Percentiles rank a stretch among this genome's conserved stretches.
These are phyloP conservation scores for Spirogloea muscicola DNA, from an alignment of 139 green algal species.

Conservation along the genomic window DNA sequence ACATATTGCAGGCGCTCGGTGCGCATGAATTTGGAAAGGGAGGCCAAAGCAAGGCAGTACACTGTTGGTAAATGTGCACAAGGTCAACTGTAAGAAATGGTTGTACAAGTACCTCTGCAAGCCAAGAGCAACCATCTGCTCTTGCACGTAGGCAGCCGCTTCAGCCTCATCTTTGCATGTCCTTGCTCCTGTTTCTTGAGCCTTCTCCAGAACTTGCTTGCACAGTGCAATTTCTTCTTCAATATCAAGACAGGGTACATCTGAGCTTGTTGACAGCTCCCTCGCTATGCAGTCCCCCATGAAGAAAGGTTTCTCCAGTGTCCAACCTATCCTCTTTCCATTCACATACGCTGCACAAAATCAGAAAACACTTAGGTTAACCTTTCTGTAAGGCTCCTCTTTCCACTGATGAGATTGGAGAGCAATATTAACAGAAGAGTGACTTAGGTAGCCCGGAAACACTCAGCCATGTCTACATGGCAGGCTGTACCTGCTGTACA, in stretches of 20 bases:
- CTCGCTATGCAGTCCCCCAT: constrained; percentile 26
- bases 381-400: too few species aligned
- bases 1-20: too few species aligned
- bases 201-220: not conserved
- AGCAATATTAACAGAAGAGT: too few species aligned
- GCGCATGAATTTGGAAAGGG: too few species aligned
- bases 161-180: constrained; percentile 20
- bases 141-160: constrained; percentile 4
- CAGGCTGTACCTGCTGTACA: too few species aligned
- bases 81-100: not conserved
- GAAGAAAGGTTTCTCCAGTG: constrained; percentile 15
- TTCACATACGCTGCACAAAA: constrained; percentile 37
- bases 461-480: too few species aligned
- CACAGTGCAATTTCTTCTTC: constrained; percentile 22
- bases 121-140: constrained; percentile 21
- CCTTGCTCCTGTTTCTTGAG: too few species aligned
- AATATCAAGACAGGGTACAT: constrained; percentile 23
- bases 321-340: constrained; percentile 20
- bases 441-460: too few species aligned
- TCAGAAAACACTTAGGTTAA: too few species aligned
- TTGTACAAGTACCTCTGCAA: constrained; percentile 13
- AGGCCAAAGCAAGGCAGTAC: not conserved
- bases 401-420: too few species aligned
- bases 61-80: not conserved
- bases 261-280: constrained; percentile 1